Evolutionary conservation across 1,139 yeast genomes (phyloP).

Genomic region (Saccharomyces hybrid): DNA sequence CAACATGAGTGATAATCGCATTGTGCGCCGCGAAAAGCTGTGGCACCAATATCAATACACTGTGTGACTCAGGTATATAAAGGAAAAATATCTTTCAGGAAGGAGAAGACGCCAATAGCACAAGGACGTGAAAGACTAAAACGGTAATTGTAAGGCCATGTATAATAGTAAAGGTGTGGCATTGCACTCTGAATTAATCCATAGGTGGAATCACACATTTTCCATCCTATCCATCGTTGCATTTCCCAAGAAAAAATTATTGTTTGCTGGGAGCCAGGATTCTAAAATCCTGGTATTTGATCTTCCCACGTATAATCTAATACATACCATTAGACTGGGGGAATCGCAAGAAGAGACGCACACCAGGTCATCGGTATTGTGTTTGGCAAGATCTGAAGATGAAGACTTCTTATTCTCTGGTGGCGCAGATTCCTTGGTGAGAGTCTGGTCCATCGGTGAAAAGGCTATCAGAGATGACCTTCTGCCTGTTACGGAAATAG

Average conservation of each 20-base stretch:
- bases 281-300: constrained; percentile 74
- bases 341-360: constrained; percentile 35
- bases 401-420: constrained; percentile 70
- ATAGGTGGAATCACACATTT: constrained; percentile 67
- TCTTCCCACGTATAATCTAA: constrained; percentile 49
- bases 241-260: constrained; percentile 47
- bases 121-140: neutral
- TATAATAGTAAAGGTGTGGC: neutral
- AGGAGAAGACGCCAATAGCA: neutral
- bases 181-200: constrained; percentile 37
- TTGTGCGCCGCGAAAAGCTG: constrained; percentile 1
- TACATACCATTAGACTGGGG: constrained; percentile 23
- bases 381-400: constrained; percentile 51
- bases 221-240: constrained; percentile 72
- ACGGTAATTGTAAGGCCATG: neutral
- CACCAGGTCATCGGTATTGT: constrained; percentile 60
- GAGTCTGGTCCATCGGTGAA: constrained; percentile 62
- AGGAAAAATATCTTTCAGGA: neutral
- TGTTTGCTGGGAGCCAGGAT: constrained; percentile 92
- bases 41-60: neutral
- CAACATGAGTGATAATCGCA: neutral
- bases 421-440: constrained; percentile 83
- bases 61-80: neutral
- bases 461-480: constrained; percentile 13
- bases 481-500: constrained; percentile 37